These are phyloP conservation scores for Aspergillus olivimuriae DNA, from an alignment of 495 filamentous ascomycete species.

Conservation along the genomic window DNA sequence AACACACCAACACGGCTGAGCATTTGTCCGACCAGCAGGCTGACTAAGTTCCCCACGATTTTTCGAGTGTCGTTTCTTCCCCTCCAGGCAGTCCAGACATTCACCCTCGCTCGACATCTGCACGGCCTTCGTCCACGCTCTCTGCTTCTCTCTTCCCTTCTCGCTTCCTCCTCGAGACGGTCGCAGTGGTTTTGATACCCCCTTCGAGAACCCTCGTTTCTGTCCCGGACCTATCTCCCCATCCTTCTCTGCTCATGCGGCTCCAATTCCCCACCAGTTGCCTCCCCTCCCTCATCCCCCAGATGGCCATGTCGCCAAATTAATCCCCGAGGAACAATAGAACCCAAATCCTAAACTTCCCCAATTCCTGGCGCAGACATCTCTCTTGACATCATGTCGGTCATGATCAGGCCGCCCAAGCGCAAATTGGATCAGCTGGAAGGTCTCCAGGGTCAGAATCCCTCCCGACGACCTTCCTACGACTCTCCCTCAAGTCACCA, in stretches of 20 bases:
- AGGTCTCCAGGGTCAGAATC: slow-evolving; percentile 16
- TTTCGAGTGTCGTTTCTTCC: background rate
- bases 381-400: slow-evolving; percentile 25
- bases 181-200: too few relatives aligned
- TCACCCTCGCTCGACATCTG: background rate
- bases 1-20: slow-evolving; percentile 13
- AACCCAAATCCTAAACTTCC: too few relatives aligned
- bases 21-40: slow-evolving; percentile 22
- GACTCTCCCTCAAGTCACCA: too few relatives aligned
- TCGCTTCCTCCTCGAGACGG: too few relatives aligned
- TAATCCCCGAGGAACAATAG: too few relatives aligned
- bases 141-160: background rate
- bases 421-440: slow-evolving; percentile 31
- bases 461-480: slow-evolving; percentile 3
- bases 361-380: background rate
- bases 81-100: background rate
- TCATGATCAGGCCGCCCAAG: slow-evolving; percentile 32
- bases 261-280: too few relatives aligned
- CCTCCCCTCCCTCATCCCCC: too few relatives aligned
- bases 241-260: too few relatives aligned
- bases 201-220: too few relatives aligned
- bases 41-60: slow-evolving; percentile 9
- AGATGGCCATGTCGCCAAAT: too few relatives aligned
- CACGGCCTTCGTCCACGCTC: background rate
- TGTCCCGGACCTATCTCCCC: too few relatives aligned